Evolutionary conservation across 768 basidiomycete genomes (phyloP).

Genomic region (Lactarius tabidus): DNA sequence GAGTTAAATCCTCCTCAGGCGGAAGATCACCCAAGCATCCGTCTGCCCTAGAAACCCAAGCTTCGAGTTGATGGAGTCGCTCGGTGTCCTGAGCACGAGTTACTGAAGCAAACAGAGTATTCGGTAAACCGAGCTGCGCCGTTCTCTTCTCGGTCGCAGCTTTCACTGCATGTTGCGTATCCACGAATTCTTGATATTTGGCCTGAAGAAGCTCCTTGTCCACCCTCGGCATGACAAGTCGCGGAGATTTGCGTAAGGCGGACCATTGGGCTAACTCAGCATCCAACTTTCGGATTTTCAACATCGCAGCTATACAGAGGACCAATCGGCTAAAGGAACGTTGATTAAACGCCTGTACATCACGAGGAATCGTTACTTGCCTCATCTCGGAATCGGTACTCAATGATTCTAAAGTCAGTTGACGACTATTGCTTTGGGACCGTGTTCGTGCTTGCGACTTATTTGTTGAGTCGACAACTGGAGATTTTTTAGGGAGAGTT

Average conservation of each 20-base stretch:
- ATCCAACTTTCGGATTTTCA: slow-evolving; percentile 10
- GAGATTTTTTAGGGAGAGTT: background rate
- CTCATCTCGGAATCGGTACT: background rate
- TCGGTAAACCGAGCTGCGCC: background rate
- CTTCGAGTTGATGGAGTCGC: background rate
- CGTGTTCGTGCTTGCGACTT: background rate
- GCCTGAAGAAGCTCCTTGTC: slow-evolving; percentile 8
- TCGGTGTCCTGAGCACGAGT: background rate
- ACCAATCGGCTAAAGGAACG: slow-evolving; percentile 1
- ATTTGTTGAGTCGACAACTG: background rate
- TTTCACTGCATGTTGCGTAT: background rate
- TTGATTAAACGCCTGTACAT: slow-evolving; percentile 6
- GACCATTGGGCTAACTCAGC: slow-evolving; percentile 2
- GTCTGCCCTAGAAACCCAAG: slow-evolving; percentile 13
- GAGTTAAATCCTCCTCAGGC: background rate
- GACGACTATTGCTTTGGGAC: background rate
- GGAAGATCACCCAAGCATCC: background rate
- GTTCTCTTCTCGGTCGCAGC: background rate
- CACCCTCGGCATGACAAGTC: slow-evolving; percentile 3
- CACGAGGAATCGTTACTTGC: background rate
- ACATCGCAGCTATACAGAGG: background rate
- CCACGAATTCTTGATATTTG: slow-evolving; percentile 1
- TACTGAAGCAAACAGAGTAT: background rate
- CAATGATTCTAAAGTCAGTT: background rate
- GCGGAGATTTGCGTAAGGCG: slow-evolving; percentile 12